Percentiles rank a stretch among this genome's conserved stretches.
Evolutionary conservation across 1,284 basidiomycete species (phyloP).

Genomic region (Ceratobasidium theobromae): DNA sequence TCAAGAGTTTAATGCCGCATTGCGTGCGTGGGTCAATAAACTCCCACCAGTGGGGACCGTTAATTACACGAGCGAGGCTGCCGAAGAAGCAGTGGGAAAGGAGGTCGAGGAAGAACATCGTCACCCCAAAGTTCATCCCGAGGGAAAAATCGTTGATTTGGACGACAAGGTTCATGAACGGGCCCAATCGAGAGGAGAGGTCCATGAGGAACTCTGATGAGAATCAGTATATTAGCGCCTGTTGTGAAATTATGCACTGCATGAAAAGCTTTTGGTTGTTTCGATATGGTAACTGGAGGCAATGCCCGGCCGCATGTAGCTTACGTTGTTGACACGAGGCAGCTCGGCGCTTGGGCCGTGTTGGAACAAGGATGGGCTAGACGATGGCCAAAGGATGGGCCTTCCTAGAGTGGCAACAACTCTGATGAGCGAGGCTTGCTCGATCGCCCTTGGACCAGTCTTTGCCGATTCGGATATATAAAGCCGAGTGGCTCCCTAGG

Average conservation of each 20-base stretch:
- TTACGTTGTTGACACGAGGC: neutral
- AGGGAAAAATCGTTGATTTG: slow-evolving; percentile 24
- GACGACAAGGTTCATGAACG: slow-evolving; percentile 22
- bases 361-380: slow-evolving; percentile 24
- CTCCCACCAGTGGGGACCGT: slow-evolving; percentile 24
- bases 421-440: neutral
- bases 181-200: neutral
- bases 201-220: slow-evolving; percentile 1
- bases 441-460: neutral
- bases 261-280: no score
- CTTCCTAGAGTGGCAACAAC: neutral
- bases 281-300: neutral
- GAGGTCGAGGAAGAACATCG: neutral
- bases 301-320: neutral
- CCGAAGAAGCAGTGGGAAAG: neutral
- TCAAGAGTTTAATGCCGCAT: slow-evolving; percentile 50
- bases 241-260: neutral
- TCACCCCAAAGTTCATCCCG: neutral
- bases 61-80: slow-evolving; percentile 11
- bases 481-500: neutral
- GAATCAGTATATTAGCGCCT: slow-evolving; percentile 2
- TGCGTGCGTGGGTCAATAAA: slow-evolving; percentile 48
- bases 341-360: slow-evolving; percentile 8
- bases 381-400: slow-evolving; percentile 2
- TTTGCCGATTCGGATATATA: neutral